Evolutionary conservation across 139 green algal species (phyloP).

Genomic region (Zygnema circumcarinatum): DNA sequence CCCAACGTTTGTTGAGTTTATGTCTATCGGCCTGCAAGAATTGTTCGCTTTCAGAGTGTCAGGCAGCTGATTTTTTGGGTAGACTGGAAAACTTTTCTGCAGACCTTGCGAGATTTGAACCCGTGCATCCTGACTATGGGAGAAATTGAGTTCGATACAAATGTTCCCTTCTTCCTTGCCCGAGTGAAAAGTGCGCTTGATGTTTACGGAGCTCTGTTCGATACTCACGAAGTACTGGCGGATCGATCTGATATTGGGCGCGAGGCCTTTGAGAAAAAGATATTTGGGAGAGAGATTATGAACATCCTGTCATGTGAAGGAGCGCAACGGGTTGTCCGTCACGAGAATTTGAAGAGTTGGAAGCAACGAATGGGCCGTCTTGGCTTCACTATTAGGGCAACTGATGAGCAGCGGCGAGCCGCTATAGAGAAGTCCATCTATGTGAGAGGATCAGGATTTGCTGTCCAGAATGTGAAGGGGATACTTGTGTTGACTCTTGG

Average conservation of each 20-base stretch:
- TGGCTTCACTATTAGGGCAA: neutral
- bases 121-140: neutral
- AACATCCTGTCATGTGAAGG: constrained; percentile 33
- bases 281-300: constrained; percentile 21
- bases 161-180: neutral
- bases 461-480: neutral
- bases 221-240: neutral
- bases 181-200: neutral
- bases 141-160: constrained; percentile 3
- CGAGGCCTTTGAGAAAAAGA: neutral
- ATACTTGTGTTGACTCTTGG: neutral
- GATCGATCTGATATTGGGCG: neutral
- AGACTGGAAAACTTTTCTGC: neutral
- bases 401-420: neutral
- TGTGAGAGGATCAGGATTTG: neutral
- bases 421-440: neutral
- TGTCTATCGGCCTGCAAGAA: too few species aligned
- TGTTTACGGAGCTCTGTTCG: neutral
- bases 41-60: too few species aligned
- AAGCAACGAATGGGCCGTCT: constrained; percentile 8
- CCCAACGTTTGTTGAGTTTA: too few species aligned
- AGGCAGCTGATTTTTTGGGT: too few species aligned
- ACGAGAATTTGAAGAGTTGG: constrained; percentile 16
- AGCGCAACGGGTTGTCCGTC: constrained; percentile 14
- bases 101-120: neutral